A percentile compares a stretch with the other conserved stretches of the same genome.
phyloP scores from a whole-genome alignment of 2,329 filamentous ascomycete species.

The Nigrospora sphaerica region DNA sequence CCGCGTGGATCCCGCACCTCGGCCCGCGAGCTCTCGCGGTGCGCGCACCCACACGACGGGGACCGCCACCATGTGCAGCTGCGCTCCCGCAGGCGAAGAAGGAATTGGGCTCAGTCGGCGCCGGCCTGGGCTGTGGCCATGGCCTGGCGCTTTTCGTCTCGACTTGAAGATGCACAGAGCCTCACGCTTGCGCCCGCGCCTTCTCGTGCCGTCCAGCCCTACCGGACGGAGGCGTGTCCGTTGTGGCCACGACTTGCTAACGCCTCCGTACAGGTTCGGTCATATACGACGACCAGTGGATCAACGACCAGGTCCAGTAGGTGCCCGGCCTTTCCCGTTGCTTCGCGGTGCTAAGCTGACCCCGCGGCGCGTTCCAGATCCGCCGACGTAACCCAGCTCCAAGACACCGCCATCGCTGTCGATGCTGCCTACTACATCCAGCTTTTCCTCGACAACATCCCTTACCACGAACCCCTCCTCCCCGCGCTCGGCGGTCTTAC shows the following conservation, averaged over 20 bases:
- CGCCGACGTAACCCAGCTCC: slow-evolving; percentile 62
- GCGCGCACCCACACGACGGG: no score
- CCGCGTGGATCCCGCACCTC: no score
- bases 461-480: slow-evolving; percentile 78
- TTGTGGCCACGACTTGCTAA: slow-evolving; percentile 9
- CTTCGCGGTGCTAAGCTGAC: background rate
- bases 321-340: slow-evolving; percentile 4
- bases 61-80: no score
- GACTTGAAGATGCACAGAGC: no score
- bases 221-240: background rate
- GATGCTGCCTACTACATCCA: slow-evolving; percentile 87
- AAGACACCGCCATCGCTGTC: slow-evolving; percentile 70
- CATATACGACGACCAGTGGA: slow-evolving; percentile 28
- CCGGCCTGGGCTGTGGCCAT: no score
- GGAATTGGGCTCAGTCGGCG: no score
- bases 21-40: no score
- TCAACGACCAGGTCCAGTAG: slow-evolving; percentile 27
- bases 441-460: slow-evolving; percentile 63
- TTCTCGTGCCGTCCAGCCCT: no score
- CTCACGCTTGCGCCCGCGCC: no score
- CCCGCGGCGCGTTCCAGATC: slow-evolving; percentile 9
- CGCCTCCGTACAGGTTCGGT: slow-evolving; percentile 20
- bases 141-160: no score
- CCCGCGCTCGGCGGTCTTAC: slow-evolving; percentile 86
- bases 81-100: no score